Base-by-base conservation (phyloP, 2,329 filamentous ascomycete genomes). In the Leptographium procerum region DNA sequence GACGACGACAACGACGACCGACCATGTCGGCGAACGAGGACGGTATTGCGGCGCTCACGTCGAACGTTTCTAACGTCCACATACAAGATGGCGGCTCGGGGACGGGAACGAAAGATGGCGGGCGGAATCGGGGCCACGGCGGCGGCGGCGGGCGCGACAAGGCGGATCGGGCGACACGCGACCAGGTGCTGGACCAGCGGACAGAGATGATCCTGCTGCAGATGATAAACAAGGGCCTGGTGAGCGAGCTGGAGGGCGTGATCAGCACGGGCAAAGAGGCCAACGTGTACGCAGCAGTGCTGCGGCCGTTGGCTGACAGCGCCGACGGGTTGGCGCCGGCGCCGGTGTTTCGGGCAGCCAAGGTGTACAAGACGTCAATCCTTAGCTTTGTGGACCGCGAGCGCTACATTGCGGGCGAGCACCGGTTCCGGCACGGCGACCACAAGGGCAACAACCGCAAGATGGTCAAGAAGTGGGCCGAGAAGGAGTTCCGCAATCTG, bases 301-400 rank as follows among this genome's bases (percentile, higher is more conserved):
- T 84, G 3, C 76, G 83, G 55, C 74, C 77, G 1, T 76, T 83
- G 8, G 79, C 81, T 11, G 73, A 69, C 26, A 52, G 19, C 47
- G 40, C 40, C 8, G 54, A n/a, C 11, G 52, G 9, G 24, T 52
- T 43, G 60, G 53, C 24, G 60, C 34, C 47, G 45, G 73, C 78
- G 24, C 74, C 82, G 1, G 73, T 85, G 0, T 89, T 96, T 67
- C 84, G 90, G 54, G 94, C 94, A 14, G 91, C 97, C 77, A 99
- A 99, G 75, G 89, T 99, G 55, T 99, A 99, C 83, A 99, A 99
- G 80, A 99, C 94, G 9, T 88, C 89, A 57, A 99, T 99, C 63
- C 77, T 99, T 34, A 91, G 95, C 28, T 99, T 99, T 83, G 97
- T 97, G 75, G 94, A 99, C 73, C 83, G 94, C 60, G 91, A 96